Evolutionary conservation across 805 yeast species (phyloP).

Genomic region (Cyberlindnera amylophila): DNA sequence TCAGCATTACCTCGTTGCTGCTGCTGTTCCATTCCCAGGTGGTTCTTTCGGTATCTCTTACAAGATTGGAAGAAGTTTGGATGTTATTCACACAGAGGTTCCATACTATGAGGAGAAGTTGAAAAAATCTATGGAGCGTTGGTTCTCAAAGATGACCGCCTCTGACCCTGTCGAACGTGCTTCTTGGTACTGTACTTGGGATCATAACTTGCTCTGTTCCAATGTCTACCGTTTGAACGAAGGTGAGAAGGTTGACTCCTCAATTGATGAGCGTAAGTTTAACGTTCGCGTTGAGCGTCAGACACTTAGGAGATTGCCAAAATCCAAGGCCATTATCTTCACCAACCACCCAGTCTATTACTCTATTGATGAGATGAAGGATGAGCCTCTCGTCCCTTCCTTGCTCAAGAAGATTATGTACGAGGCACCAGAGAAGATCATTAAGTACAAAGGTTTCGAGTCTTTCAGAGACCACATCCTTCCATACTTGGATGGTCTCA

Average conservation of each 20-base stretch:
- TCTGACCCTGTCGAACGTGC: constrained; percentile 69
- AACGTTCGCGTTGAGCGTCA: constrained; percentile 72
- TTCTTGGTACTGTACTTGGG: constrained; percentile 74
- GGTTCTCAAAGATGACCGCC: constrained; percentile 61
- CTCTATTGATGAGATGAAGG: constrained; percentile 76
- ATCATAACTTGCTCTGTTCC: constrained; percentile 53
- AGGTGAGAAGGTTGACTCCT: constrained; percentile 44
- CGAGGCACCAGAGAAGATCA: constrained; percentile 64
- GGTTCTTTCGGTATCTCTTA: constrained; percentile 63
- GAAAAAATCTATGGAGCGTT: constrained; percentile 67
- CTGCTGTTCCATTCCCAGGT: constrained; percentile 78
- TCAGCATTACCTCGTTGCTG: constrained; percentile 61
- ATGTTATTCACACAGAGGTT: constrained; percentile 62
- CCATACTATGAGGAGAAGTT: constrained; percentile 67
- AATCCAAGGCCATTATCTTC: constrained; percentile 60
- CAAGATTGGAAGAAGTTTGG: constrained; percentile 59
- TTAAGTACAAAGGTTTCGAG: constrained; percentile 61
- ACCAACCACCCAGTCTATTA: constrained; percentile 78
- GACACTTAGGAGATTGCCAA: constrained; percentile 64
- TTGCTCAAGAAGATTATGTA: constrained; percentile 55
- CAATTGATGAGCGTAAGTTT: constrained; percentile 47
- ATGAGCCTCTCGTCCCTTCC: constrained; percentile 72
- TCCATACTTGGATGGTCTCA: constrained; percentile 53
- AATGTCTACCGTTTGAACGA: constrained; percentile 48
- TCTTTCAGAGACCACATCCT: constrained; percentile 55